Evolutionary conservation across 2,329 filamentous ascomycete species (phyloP), one percentile per base, ranked within the genome.

Genomic region (Stachybotrys chartarum): DNA sequence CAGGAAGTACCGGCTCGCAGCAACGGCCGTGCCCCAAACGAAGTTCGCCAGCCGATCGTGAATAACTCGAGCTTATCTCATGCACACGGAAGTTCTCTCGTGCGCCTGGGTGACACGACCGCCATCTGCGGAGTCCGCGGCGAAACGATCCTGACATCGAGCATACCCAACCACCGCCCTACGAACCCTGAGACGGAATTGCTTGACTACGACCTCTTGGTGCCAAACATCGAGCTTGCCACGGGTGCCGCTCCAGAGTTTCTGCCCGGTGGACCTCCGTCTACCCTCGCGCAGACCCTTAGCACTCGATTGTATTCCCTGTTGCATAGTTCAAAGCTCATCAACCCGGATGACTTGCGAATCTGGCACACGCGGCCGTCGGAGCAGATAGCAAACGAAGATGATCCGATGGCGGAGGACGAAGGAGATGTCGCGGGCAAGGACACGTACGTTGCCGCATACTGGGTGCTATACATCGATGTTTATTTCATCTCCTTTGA

Each of bases 381-480:
- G 35, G 75, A 81, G 56, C 73, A 75, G 17, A 70, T 76, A 30
- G 74, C 72, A 16, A 75, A 77, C 16, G 76, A 79, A 24, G 75
- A 78, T 5, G 70, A 70, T 50, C 57, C 60, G 14, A 71, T 75
- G 54, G 68, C 76, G 5, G 72, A 74, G 6, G 65, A 65, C 0
- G 64, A 67, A 7, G 53, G 54, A 16, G 60, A 59, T 4, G 66
- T 72, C 6, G 66, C 67, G 45, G 68, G 64, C 16, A 73, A 70
- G 49, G 70, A 73, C 11, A 68, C 68, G 7, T 67, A 68, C n/a
- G 72, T 93, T 11, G 93, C 89, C 68, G 94, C 88, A 0, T 97
- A 95, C 71, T 99, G 93, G 94, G 86, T 90, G 10, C 83, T 99
- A 18, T 97, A 96, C 71, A 89, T 99, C 61, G 93, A 97, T 67